phyloP scores from a whole-genome alignment of 805 yeast genomes.

The Candida wancherniae region DNA sequence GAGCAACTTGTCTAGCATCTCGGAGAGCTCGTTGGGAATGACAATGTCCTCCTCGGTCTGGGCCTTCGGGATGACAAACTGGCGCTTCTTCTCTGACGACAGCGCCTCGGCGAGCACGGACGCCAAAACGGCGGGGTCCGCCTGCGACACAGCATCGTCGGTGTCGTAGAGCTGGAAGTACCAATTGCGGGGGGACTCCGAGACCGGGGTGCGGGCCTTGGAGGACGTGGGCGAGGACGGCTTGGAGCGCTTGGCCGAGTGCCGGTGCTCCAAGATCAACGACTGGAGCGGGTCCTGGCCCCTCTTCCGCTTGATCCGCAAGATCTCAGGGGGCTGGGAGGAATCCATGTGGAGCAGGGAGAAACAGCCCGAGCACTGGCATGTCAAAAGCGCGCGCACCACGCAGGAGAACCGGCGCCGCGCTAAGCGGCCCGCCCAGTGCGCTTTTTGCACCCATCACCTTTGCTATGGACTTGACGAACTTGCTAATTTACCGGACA shows the following conservation, averaged over 20 bases:
- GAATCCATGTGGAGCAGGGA: no score
- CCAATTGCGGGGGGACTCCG: slow-evolving; percentile 20
- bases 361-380: no score
- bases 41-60: slow-evolving; percentile 30
- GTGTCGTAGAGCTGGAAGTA: slow-evolving; percentile 35
- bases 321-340: slow-evolving; percentile 55
- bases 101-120: slow-evolving; percentile 25
- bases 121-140: slow-evolving; percentile 19
- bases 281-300: slow-evolving; percentile 89
- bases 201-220: slow-evolving; percentile 25
- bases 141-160: slow-evolving; percentile 20
- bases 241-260: slow-evolving; percentile 38
- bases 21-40: slow-evolving; percentile 60
- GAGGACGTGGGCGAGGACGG: slow-evolving; percentile 33
- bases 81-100: slow-evolving; percentile 16
- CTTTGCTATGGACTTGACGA: slow-evolving; percentile 10
- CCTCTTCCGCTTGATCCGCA: slow-evolving; percentile 82
- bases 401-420: no score
- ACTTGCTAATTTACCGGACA: slow-evolving; percentile 8
- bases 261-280: slow-evolving; percentile 44
- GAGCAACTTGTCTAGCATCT: slow-evolving; percentile 65
- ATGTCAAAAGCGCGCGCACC: no score
- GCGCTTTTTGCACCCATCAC: slow-evolving; percentile 11
- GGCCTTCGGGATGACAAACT: slow-evolving; percentile 33
- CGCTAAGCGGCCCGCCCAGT: slow-evolving; percentile 1